Conservation (phyloP, 495 filamentous ascomycete species). For the Rhizodiscina lignyota region DNA sequence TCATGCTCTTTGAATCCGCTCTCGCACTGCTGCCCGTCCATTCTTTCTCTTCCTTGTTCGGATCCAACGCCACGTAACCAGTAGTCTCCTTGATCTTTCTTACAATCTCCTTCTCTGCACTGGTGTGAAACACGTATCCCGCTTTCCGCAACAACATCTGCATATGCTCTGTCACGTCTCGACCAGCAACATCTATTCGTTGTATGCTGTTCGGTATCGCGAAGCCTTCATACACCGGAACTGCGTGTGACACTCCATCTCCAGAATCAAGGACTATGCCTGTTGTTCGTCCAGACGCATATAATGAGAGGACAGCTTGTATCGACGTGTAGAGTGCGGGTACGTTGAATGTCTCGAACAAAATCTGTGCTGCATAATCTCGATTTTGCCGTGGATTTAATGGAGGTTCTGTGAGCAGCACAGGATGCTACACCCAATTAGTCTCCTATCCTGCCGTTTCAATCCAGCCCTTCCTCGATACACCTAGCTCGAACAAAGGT, state of each 20-base stretch:
- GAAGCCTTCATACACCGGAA: conserved; percentile 96
- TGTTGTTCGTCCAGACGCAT: conserved; percentile 90
- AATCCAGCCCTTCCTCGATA: too few relatives aligned
- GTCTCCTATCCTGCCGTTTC: background rate
- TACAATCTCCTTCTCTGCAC: conserved; percentile 95
- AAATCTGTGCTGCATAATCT: conserved; percentile 90
- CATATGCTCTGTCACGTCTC: conserved; percentile 92
- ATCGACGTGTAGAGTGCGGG: conserved; percentile 93
- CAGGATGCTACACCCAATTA: conserved; percentile 53
- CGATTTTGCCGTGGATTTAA: conserved; percentile 92
- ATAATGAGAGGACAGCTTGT: conserved; percentile 90
- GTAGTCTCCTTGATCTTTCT: conserved; percentile 91
- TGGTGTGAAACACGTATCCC: conserved; percentile 90
- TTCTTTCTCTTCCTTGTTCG: conserved; percentile 90
- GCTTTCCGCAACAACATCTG: conserved; percentile 82
- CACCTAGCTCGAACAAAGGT: too few relatives aligned
- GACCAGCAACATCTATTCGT: conserved; percentile 91
- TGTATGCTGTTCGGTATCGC: conserved; percentile 89
- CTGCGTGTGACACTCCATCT: conserved; percentile 93
- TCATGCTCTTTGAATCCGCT: conserved; percentile 51
- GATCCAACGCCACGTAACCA: conserved; percentile 81
- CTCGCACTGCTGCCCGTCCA: conserved; percentile 54
- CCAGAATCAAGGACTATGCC: conserved; percentile 91
- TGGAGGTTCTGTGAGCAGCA: conserved; percentile 90
- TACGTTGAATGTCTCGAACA: conserved; percentile 98